phyloP scores from a whole-genome alignment of 2,329 filamentous ascomycete species.

The Pseudogymnoascus sp. region DNA sequence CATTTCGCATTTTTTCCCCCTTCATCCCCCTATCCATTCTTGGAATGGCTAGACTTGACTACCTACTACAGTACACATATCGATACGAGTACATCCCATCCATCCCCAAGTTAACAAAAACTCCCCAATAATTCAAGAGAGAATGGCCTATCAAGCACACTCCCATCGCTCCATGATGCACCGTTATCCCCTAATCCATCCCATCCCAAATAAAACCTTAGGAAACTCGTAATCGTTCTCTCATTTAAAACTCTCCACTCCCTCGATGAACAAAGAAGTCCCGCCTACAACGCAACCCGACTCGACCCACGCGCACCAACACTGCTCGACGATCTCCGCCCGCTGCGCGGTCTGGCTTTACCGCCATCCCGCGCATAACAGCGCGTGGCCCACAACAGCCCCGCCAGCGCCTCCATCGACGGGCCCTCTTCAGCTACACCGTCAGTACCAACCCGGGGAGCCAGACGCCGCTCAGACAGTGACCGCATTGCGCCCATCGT shows the following conservation, averaged over 20 bases:
- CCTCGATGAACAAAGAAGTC: not conserved
- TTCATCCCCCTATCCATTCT: not conserved
- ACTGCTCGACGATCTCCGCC: not conserved
- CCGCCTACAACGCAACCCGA: not conserved
- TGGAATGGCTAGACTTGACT: not conserved
- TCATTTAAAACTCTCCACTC: not conserved
- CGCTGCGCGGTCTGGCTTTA: not conserved
- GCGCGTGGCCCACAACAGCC: slow-evolving; percentile 26
- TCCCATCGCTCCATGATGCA: not conserved
- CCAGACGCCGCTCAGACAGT: slow-evolving; percentile 27
- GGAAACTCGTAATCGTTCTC: not conserved
- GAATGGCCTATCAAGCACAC: not conserved
- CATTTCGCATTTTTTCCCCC: not conserved
- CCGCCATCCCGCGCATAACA: not conserved
- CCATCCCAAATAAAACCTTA: not conserved
- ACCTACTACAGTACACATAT: not conserved
- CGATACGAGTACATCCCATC: not conserved
- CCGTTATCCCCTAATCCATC: not conserved
- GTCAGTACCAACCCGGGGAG: slow-evolving; percentile 19
- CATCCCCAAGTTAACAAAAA: not conserved
- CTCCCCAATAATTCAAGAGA: not conserved
- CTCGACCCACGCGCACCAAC: not conserved
- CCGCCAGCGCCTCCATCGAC: slow-evolving; percentile 26
- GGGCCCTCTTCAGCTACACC: slow-evolving; percentile 16
- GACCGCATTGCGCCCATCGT: slow-evolving; percentile 67